Conservation (phyloP, 1,284 basidiomycete species). For the Moesziomyces antarcticus region DNA sequence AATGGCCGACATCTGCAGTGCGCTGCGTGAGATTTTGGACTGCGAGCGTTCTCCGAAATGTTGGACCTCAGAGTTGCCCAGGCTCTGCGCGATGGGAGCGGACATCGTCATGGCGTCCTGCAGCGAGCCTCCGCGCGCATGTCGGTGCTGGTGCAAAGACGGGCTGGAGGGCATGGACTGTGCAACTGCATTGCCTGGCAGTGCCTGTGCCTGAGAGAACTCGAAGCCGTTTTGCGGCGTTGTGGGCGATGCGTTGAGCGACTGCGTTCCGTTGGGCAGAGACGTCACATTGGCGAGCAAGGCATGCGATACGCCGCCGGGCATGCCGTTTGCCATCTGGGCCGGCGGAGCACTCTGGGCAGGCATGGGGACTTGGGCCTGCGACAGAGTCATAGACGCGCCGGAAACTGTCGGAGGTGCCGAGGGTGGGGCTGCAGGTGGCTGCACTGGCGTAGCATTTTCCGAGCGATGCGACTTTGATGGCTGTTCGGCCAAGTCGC, state of each 20-base stretch:
- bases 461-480: slow-evolving; percentile 48
- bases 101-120: slow-evolving; percentile 51
- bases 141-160: slow-evolving; percentile 30
- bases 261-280: slow-evolving; percentile 28
- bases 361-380: slow-evolving; percentile 27
- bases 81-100: slow-evolving; percentile 18
- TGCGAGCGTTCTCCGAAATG: slow-evolving; percentile 10
- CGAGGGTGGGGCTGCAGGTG: slow-evolving; percentile 37
- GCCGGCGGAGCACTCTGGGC: slow-evolving; percentile 21
- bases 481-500: slow-evolving; percentile 33
- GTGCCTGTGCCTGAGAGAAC: slow-evolving; percentile 27
- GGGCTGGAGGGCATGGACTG: slow-evolving; percentile 49
- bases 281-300: slow-evolving; percentile 21
- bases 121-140: slow-evolving; percentile 37
- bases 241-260: slow-evolving; percentile 39
- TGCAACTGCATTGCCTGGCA: slow-evolving; percentile 13
- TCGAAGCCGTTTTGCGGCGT: slow-evolving; percentile 52
- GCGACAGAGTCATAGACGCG: slow-evolving; percentile 9
- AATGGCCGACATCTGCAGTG: slow-evolving; percentile 49
- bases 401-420: slow-evolving; percentile 24
- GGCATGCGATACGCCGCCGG: slow-evolving; percentile 4
- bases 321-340: slow-evolving; percentile 11
- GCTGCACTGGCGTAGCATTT: slow-evolving; percentile 30
- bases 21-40: slow-evolving; percentile 34
- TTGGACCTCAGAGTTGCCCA: slow-evolving; percentile 3